phyloP scores from a whole-genome alignment of 768 basidiomycete genomes.

The Leccinum boreale region DNA sequence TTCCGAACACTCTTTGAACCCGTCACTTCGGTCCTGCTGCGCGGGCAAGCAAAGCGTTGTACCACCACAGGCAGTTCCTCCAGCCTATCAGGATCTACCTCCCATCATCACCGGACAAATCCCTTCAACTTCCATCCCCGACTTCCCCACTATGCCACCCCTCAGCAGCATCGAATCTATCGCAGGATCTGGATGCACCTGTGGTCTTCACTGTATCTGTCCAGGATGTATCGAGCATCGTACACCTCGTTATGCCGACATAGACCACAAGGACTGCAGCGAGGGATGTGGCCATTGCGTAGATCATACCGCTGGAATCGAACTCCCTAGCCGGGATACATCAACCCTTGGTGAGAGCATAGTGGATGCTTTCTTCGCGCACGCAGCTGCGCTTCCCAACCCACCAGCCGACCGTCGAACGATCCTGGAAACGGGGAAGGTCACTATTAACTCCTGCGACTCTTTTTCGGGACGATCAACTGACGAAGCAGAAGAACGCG shows the following conservation, averaged over 20 bases:
- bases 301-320: slow-evolving; percentile 46
- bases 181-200: slow-evolving; percentile 70
- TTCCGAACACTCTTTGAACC: slow-evolving; percentile 2
- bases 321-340: slow-evolving; percentile 34
- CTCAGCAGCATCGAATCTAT: slow-evolving; percentile 55
- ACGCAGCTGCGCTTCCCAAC: slow-evolving; percentile 65
- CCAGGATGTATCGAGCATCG: slow-evolving; percentile 74
- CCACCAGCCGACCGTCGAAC: slow-evolving; percentile 44
- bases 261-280: slow-evolving; percentile 35
- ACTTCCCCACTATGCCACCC: slow-evolving; percentile 58
- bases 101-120: slow-evolving; percentile 38
- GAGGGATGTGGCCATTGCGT: slow-evolving; percentile 63
- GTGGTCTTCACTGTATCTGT: slow-evolving; percentile 65
- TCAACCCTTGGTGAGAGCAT: slow-evolving; percentile 27
- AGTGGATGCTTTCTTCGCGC: slow-evolving; percentile 64
- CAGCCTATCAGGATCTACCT: slow-evolving; percentile 42
- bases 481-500: slow-evolving; percentile 35
- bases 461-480: slow-evolving; percentile 34
- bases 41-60: not conserved
- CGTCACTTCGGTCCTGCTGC: slow-evolving; percentile 24
- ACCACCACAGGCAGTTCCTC: not conserved
- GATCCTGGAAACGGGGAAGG: slow-evolving; percentile 49
- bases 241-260: slow-evolving; percentile 43
- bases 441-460: slow-evolving; percentile 41
- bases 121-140: slow-evolving; percentile 30